phyloP scores from a whole-genome alignment of 371 early-diverging fungal genomes.

The Mucor racemosus region DNA sequence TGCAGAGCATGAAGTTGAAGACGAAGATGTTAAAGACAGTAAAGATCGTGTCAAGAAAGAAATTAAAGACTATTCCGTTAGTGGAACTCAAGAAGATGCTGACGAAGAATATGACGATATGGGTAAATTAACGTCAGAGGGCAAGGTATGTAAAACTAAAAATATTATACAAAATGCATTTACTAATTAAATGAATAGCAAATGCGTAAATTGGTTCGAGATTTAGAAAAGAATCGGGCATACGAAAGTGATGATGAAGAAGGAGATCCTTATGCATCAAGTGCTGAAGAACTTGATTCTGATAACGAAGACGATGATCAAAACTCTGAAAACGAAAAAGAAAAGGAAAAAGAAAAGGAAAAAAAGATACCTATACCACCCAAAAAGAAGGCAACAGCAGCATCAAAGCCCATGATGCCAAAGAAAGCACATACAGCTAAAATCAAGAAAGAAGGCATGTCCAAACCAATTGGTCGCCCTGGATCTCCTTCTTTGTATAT shows the following conservation, averaged over 20 bases:
- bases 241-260: slow-evolving; percentile 82
- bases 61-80: slow-evolving; percentile 39
- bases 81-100: slow-evolving; percentile 33
- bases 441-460: slow-evolving; percentile 56
- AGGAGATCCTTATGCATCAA: slow-evolving; percentile 72
- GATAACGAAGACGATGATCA: slow-evolving; percentile 57
- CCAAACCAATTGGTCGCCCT: slow-evolving; percentile 50
- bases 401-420: slow-evolving; percentile 35
- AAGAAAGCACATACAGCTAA: slow-evolving; percentile 48
- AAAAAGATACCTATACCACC: slow-evolving; percentile 40
- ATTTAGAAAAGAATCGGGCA: slow-evolving; percentile 70
- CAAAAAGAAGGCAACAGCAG: slow-evolving; percentile 41
- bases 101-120: slow-evolving; percentile 30
- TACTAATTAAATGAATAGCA: slow-evolving; percentile 43
- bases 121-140: slow-evolving; percentile 45
- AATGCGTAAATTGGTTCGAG: slow-evolving; percentile 74
- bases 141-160: slow-evolving; percentile 40
- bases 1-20: slow-evolving; percentile 68
- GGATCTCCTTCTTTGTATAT: slow-evolving; percentile 49
- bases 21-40: slow-evolving; percentile 65
- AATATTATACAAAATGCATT: slow-evolving; percentile 6
- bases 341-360: slow-evolving; percentile 21
- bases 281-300: slow-evolving; percentile 58
- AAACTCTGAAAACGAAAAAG: slow-evolving; percentile 39
- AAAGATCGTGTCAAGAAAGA: slow-evolving; percentile 52